A percentile compares a stretch with the other conserved stretches of the same genome.
phyloP scores from a whole-genome alignment of 768 basidiomycete species.

The Boletales sp. region DNA sequence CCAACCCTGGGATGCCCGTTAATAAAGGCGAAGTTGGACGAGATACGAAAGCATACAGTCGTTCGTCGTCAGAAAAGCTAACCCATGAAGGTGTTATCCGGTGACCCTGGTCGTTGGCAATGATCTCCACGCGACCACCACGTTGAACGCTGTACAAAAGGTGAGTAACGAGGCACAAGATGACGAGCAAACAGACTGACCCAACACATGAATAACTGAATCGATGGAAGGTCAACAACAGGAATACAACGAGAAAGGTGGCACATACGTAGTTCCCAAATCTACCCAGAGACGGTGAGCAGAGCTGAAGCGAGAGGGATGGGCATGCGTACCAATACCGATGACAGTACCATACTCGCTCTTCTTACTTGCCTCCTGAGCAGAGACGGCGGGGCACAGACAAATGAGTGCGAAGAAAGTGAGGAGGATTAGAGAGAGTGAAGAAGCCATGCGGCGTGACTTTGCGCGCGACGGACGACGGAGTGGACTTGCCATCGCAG shows the following conservation, averaged over 20 bases:
- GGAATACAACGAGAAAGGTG: neutral
- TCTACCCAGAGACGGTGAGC: slow-evolving; percentile 43
- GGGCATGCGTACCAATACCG: slow-evolving; percentile 70
- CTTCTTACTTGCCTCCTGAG: slow-evolving; percentile 52
- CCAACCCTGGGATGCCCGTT: slow-evolving; percentile 52
- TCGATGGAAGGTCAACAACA: slow-evolving; percentile 18
- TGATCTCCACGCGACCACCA: slow-evolving; percentile 84
- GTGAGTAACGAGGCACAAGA: neutral
- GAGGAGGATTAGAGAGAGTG: slow-evolving; percentile 58
- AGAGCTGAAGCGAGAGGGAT: rapidly evolving
- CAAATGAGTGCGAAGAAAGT: slow-evolving; percentile 69
- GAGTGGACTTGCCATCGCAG: slow-evolving; percentile 25
- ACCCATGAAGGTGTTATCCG: slow-evolving; percentile 91
- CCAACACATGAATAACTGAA: slow-evolving; percentile 92
- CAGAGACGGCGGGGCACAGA: slow-evolving; percentile 62
- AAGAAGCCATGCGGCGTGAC: slow-evolving; percentile 52
- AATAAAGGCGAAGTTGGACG: neutral
- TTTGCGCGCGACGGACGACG: slow-evolving; percentile 54
- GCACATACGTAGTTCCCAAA: slow-evolving; percentile 82
- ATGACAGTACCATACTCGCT: slow-evolving; percentile 89
- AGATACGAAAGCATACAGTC: slow-evolving; percentile 39
- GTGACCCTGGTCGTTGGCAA: slow-evolving; percentile 87
- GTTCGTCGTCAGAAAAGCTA: slow-evolving; percentile 74
- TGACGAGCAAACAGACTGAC: slow-evolving; percentile 40
- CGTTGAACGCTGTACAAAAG: slow-evolving; percentile 61